Evolutionary conservation across 768 basidiomycete species (phyloP), one percentile per base, ranked within the genome.

Genomic region (Peribolospora baueri): DNA sequence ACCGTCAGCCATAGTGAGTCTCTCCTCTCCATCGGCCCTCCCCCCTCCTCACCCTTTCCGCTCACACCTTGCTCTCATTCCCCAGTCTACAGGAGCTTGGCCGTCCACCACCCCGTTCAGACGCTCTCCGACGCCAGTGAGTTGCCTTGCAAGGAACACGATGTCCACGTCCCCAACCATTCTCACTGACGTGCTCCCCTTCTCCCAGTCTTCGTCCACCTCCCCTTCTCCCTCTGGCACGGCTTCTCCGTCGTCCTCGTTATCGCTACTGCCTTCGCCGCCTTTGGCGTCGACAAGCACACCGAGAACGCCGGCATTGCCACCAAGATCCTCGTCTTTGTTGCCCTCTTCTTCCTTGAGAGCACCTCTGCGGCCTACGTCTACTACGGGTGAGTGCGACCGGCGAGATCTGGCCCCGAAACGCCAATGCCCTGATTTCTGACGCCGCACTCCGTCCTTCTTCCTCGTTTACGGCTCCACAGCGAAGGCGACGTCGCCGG

Each of bases 181-280:
- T 5, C 5, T 6, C 5, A 40, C 13, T 45, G 25, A 46, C 52
- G 43, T 4, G 40, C 5, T 37, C 46, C 11, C 7, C 36, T 46
- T 6, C 25, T 25, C 47, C 38, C 58, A 52, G 60, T 90, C 59
- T 88, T 91, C 58, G 74, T 95, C 48, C 88, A 95, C 67, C 78
- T 93, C 13, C 93, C 93, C 3, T 95, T 97, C 76, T 88, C 84
- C 2, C 78, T 95, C 50, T 93, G 82, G 70, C 87, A 93, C 63
- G 90, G 87, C 2, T 56, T 56, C 47, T 46, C 80, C 8, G 84
- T 84, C 54, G 78, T 87, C 57, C 76, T 84, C 53, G 77, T 87
- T 56, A 67, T 88, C 62, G 68, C 88, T 60, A 80, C 82, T 46
- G 82, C 74, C 3, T 90, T 90, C 63, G 80, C 86, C 60, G 86